These are phyloP conservation scores for Cutaneotrichosporon cavernicola DNA, from an alignment of 1,284 basidiomycete species.

Conservation along the genomic window DNA sequence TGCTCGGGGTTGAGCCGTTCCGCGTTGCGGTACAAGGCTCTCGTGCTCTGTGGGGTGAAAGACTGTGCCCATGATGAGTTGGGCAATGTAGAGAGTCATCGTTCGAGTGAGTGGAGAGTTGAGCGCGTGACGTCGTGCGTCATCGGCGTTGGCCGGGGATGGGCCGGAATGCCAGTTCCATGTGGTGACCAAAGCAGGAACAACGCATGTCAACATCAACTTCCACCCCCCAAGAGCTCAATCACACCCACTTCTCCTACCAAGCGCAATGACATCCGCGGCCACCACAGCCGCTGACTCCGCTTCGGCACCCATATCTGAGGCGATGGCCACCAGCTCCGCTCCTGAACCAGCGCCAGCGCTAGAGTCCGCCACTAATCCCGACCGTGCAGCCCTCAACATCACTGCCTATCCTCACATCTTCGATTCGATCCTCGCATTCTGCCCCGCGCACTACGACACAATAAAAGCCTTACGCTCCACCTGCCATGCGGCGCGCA, in stretches of 20 bases:
- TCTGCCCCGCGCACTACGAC: not conserved
- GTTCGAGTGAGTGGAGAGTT: not conserved
- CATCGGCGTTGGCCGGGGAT: not conserved
- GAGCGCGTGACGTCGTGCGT: not conserved
- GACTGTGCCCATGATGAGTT: conserved; percentile 24
- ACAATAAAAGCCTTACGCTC: not conserved
- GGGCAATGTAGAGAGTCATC: not conserved
- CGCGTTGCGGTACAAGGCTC: conserved; percentile 12
- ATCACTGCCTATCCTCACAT: conserved; percentile 14
- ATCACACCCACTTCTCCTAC: not conserved
- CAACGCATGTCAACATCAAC: not conserved
- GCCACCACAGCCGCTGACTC: not conserved
- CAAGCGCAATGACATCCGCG: not conserved
- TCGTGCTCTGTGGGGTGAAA: conserved; percentile 25
- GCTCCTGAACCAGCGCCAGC: not conserved
- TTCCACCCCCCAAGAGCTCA: not conserved
- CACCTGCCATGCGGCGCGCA: not conserved
- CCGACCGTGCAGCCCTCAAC: not conserved
- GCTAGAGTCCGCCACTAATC: not conserved
- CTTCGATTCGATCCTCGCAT: conserved; percentile 12
- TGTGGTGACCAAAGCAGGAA: not conserved
- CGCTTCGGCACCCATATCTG: not conserved
- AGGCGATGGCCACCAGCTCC: not conserved
- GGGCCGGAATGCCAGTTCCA: not conserved
- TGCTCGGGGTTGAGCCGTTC: conserved; percentile 19